Base-by-base conservation (phyloP, 148 eudicot species). In the Fagopyrum homotropicum region DNA sequence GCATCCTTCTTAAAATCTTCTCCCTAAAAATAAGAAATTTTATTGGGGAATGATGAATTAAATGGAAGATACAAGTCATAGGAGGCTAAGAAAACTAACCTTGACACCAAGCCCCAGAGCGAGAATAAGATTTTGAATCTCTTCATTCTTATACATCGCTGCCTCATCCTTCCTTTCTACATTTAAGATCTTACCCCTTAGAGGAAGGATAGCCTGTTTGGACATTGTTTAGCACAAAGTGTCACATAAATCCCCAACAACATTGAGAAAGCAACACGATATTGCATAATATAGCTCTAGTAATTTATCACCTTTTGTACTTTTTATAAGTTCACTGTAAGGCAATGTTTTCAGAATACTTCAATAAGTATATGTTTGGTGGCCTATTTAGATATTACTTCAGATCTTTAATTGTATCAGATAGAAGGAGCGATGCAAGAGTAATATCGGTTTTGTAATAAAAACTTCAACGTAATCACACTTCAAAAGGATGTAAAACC, bases 81-180 rank as follows among this genome's bases (percentile, higher is more conserved):
- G 55, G 22, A 8, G 19, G 40, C 11, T 19, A 45, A 46, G 14
- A 17, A 46, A 8, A 30, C 35, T 17, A 9, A 95, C 98, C 97
- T 95, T 95, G 22, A 95, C 97, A 80, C 98, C 98, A 75, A 95
- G 98, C 76, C 98, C 97, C 57, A 95, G 77, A 55, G 79, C 98
- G 56, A 88, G 97, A 68, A 95, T 95, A 66, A 95, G 91, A 86
- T 90, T 95, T 77, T 92, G 97, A 81, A 95, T 89, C 84, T 95
- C 98, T 76, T 89, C 87, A 68, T 95, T 95, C 78, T 95, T 95
- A 79, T 95, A 95, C 98, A 95, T 95, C 30, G 98, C 90, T 49
- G 96, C 97, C 81, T 95, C 98, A 74, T 95, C 98, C 79, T 77
- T 89, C 76, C 96, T 87, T 79, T 95, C 98, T 74, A 95, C 83